Evolutionary conservation across 805 yeast species (phyloP).

Genomic region (Cyberlindnera meyerae): DNA sequence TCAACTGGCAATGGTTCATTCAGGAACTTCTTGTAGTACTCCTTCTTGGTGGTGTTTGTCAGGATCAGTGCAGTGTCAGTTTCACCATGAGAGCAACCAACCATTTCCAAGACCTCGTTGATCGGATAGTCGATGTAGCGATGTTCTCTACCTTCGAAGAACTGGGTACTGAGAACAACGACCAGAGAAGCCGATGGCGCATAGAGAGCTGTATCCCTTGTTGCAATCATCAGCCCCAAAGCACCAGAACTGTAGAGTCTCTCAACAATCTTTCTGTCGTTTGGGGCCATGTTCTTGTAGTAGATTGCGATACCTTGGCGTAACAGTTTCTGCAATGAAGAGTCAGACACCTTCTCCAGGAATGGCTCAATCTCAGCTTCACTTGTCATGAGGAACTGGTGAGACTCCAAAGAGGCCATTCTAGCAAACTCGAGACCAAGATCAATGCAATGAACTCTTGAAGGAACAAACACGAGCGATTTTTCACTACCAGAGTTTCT

Average conservation of each 20-base stretch:
- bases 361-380: conserved; percentile 36
- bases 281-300: conserved; percentile 49
- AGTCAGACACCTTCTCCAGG: conserved; percentile 43
- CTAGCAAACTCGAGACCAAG: conserved; percentile 42
- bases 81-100: conserved; percentile 38
- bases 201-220: conserved; percentile 49
- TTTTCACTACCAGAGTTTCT: conserved; percentile 29
- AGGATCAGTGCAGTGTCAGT: conserved; percentile 46
- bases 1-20: conserved; percentile 79
- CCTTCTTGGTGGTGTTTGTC: conserved; percentile 50
- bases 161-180: conserved; percentile 65
- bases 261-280: conserved; percentile 53
- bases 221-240: conserved; percentile 53
- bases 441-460: conserved; percentile 49
- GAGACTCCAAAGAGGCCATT: conserved; percentile 32
- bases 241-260: conserved; percentile 46
- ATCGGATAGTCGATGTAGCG: conserved; percentile 65
- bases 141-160: conserved; percentile 69
- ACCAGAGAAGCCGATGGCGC: conserved; percentile 52
- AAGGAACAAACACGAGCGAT: conserved; percentile 53
- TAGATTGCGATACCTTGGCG: conserved; percentile 59
- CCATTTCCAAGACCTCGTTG: conserved; percentile 61
- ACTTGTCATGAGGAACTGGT: conserved; percentile 37
- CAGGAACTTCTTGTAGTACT: conserved; percentile 68
- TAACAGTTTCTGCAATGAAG: conserved; percentile 38